Percentiles rank a stretch among this genome's conserved stretches.
Evolutionary conservation across 495 filamentous ascomycete species (phyloP).

Genomic region (Cercophora newfieldiana): DNA sequence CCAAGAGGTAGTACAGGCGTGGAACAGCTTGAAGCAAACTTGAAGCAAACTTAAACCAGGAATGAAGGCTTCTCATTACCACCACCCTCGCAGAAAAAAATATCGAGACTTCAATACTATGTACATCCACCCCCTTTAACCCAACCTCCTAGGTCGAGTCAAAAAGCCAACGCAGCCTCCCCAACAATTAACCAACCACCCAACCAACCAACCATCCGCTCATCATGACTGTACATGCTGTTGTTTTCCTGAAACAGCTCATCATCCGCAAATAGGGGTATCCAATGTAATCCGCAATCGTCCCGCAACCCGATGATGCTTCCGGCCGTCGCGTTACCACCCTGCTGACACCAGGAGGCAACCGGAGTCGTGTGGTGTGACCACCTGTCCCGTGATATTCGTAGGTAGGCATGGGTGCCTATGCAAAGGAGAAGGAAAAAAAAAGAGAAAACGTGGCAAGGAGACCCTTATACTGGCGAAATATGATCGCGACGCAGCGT

Average conservation of each 20-base stretch:
- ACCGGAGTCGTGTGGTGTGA: too few relatives aligned
- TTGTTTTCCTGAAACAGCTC: background rate
- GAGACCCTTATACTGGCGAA: slow-evolving; percentile 12
- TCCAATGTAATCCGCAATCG: background rate
- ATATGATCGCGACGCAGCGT: slow-evolving; percentile 11
- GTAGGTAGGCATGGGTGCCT: background rate
- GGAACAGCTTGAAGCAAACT: too few relatives aligned
- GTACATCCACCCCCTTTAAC: too few relatives aligned
- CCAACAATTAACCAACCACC: too few relatives aligned
- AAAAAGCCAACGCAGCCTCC: background rate
- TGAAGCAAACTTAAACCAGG: background rate
- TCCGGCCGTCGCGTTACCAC: background rate
- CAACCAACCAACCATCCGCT: background rate
- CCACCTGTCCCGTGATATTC: background rate
- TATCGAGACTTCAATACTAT: background rate
- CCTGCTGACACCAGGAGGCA: background rate
- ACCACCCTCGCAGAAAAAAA: background rate
- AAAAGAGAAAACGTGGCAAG: background rate
- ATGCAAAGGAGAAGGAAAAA: slow-evolving; percentile 3
- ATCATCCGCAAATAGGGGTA: background rate
- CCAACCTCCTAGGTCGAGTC: background rate
- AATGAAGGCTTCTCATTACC: background rate
- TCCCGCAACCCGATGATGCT: background rate
- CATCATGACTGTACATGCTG: background rate
- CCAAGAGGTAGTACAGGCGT: too few relatives aligned